Base-by-base conservation (phyloP, 176 grass and related monocot genomes). In the Microstegium vimineum region DNA sequence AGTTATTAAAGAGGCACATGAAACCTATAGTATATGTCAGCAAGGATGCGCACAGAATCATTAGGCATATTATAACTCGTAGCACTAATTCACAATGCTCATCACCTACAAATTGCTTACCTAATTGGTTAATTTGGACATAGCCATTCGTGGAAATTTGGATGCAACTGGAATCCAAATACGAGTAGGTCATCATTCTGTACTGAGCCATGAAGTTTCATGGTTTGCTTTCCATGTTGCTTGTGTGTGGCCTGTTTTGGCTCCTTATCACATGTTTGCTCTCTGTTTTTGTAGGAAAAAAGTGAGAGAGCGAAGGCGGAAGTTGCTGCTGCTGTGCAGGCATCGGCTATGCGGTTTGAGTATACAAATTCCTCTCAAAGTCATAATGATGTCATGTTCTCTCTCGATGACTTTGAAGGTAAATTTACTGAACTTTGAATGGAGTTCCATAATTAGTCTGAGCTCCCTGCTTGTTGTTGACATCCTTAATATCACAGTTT, bases 351-450 rank as follows among this genome's bases (percentile, higher is more conserved):
- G 86, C 71, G 74, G 69, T 89, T 88, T 80, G 93, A 87, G 79
- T 78, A 33, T 62, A 34, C 56, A 81, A 86, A 67, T 66, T 91
- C 87, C 69, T 90, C 87, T 38, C 76, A 67, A 0, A 83, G 73
- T 41, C 87, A 71, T 11, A 91, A 86, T 0, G 80, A 95, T 85
- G 81, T 94, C 27, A 72, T 86, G 62, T 99, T 99, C 83, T 95
- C 93, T 84, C 88, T 86, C n/a, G 96, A 99, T 85, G 96, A 99
- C 46, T 99, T 99, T 42, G 91, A 95, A 99, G 96, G 96, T 99
- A 83, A 71, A 45, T 62, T 61, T 70, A 34, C 65, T 60, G 54
- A 42, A 43, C 70, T 78, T n/a, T 7, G 10, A 11, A 57, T 60
- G 11, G 36, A 25, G 27, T 63, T 73, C 11, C 35, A 23, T 34